Evolutionary conservation across 306 rosid genomes (phyloP).

Genomic region (Inga leiocalycina): DNA sequence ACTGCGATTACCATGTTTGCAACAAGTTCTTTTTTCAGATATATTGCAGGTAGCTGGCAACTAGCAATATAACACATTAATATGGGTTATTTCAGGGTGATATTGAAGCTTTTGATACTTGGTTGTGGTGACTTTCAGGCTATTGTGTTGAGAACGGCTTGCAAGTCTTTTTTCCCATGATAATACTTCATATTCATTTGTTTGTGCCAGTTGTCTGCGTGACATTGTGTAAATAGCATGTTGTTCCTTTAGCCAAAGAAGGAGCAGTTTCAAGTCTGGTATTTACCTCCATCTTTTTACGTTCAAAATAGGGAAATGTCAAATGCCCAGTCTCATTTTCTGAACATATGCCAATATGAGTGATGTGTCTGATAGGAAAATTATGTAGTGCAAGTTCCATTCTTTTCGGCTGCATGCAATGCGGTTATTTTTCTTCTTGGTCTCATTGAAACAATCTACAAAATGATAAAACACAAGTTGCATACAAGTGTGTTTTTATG

Average conservation of each 20-base stretch:
- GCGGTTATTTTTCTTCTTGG: background rate
- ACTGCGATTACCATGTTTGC: background rate
- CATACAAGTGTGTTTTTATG: background rate
- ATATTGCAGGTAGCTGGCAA: constrained; percentile 5
- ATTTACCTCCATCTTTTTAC: background rate
- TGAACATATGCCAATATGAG: constrained; percentile 4
- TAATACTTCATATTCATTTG: constrained; percentile 42
- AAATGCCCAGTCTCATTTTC: constrained; percentile 34
- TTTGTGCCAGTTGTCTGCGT: constrained; percentile 56
- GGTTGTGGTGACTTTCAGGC: constrained; percentile 43
- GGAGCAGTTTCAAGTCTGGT: constrained; percentile 47
- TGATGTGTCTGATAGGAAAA: background rate
- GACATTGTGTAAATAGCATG: constrained; percentile 68
- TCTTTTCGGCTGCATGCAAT: constrained; percentile 2
- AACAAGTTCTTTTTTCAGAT: constrained; percentile 3
- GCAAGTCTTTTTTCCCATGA: constrained; percentile 34
- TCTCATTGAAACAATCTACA: background rate
- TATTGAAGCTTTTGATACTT: constrained; percentile 46
- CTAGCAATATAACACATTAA: background rate
- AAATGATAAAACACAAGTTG: background rate
- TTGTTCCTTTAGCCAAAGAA: constrained; percentile 42
- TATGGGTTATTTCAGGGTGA: constrained; percentile 45
- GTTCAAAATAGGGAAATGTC: constrained; percentile 30
- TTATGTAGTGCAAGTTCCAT: background rate
- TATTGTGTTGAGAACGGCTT: constrained; percentile 24